Base-by-base conservation (phyloP, 257 asterid genomes). In the Forsythia suspensa region DNA sequence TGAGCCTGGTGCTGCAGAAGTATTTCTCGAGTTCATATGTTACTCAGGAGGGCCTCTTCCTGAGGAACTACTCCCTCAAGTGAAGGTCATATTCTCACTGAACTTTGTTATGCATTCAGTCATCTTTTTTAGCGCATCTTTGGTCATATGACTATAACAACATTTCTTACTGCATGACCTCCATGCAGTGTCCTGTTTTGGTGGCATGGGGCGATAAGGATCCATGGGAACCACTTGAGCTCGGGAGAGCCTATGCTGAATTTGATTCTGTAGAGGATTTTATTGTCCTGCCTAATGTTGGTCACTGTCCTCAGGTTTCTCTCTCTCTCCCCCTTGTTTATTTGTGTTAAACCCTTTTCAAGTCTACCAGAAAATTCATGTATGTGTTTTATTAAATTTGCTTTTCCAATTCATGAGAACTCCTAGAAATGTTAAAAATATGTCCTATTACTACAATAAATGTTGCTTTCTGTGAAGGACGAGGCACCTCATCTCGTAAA, bases 131-230 rank as follows among this genome's bases (percentile, higher is more conserved):
- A 36, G 61, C 6, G 82, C 37, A 66, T 71, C 42, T 16, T 38
- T 79, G 15, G 63, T 42, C 55, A 1, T 8, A 46, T 46, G 51
- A 72, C 55, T 40, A 18, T 1, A 43, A 79, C 48, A 68, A 76
- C 46, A n/a, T 65, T 66, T 44, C 6, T 42, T 66, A 4, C 4
- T 55, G 38, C 16, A 70, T 74, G 24, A 34, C 77, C 15, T 74
- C 20, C 43, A 46, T 85, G 42, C 74, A 95, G 99, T 90, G 98
- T 81, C 99, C 97, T 74, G 96, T 93, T 69, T 80, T 93, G 89
- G 93, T 95, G 83, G 97, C 80, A 36, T 93, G 99, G 99, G 98
- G 98, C 65, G 99, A 93, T 71, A 95, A 89, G 87, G 99, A 95
- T 89, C 99, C 99, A 21, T 95, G 99, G 99, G 99, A 95, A 81